Conservation (phyloP, 805 yeast genomes). For the Deakozyma indianensis region DNA sequence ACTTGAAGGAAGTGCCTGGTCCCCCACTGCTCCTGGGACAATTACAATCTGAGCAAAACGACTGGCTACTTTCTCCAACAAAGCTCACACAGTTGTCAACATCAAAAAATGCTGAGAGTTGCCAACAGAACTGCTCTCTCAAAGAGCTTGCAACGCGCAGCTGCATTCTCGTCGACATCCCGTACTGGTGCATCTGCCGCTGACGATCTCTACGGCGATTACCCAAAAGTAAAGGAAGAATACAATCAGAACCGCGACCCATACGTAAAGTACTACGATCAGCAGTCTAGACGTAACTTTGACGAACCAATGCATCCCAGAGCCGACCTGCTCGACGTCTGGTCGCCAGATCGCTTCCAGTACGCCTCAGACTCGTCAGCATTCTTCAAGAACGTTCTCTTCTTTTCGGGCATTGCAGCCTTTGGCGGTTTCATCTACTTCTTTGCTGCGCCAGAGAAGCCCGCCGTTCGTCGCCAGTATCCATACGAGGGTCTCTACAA, state of each 20-base stretch:
- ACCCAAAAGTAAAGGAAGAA: slow-evolving; percentile 44
- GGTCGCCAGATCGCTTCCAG: slow-evolving; percentile 73
- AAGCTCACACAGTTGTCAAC: too few species aligned
- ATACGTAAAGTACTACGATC: slow-evolving; percentile 61
- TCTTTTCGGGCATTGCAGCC: slow-evolving; percentile 31
- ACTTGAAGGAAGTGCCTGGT: too few species aligned
- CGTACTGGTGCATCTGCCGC: too few species aligned
- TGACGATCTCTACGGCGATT: slow-evolving; percentile 26
- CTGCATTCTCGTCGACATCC: too few species aligned
- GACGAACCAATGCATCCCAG: slow-evolving; percentile 58
- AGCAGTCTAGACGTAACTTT: slow-evolving; percentile 64
- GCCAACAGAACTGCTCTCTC: too few species aligned
- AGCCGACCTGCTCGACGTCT: slow-evolving; percentile 63
- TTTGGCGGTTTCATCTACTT: slow-evolving; percentile 31
- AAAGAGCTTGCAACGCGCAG: too few species aligned
- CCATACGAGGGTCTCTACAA: slow-evolving; percentile 65
- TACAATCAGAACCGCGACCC: slow-evolving; percentile 59
- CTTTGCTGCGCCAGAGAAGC: slow-evolving; percentile 46
- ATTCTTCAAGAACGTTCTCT: slow-evolving; percentile 36
- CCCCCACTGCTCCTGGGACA: too few species aligned
- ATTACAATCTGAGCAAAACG: too few species aligned
- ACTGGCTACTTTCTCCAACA: too few species aligned
- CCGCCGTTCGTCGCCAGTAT: slow-evolving; percentile 62
- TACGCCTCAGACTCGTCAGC: slow-evolving; percentile 48
- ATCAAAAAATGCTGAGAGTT: too few species aligned